phyloP scores from a whole-genome alignment of 73 alveolate species.

The Paramecium octaurelia region DNA sequence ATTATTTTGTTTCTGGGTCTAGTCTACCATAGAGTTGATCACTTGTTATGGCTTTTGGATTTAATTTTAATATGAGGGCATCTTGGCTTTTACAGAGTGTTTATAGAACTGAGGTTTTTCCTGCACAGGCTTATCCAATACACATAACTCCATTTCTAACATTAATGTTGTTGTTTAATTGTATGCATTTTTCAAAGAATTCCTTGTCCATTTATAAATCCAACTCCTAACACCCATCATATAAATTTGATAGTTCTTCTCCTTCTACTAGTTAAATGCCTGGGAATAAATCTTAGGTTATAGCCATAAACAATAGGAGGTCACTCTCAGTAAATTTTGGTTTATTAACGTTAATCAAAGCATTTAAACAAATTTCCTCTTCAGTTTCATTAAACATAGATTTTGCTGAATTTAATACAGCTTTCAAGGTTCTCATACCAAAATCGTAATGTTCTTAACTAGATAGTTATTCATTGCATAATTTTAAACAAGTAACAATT shows the following conservation, averaged over 20 bases:
- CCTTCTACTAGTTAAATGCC: constrained; percentile 75
- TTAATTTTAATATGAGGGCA: constrained; percentile 30
- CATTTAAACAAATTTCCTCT: constrained; percentile 71
- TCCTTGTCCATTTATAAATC: constrained; percentile 88
- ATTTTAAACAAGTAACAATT: constrained; percentile 49
- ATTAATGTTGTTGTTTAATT: constrained; percentile 2
- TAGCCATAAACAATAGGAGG: constrained; percentile 80
- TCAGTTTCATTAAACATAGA: constrained; percentile 69
- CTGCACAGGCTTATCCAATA: constrained; percentile 74
- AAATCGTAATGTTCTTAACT: constrained; percentile 89
- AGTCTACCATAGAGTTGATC: constrained; percentile 71
- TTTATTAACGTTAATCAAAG: constrained; percentile 87
- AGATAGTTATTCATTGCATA: constrained; percentile 87
- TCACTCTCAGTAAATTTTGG: constrained; percentile 94
- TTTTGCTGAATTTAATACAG: constrained; percentile 88
- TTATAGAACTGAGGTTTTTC: constrained; percentile 86
- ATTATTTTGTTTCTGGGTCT: constrained; percentile 75
- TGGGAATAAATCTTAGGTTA: constrained; percentile 87
- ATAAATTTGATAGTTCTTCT: constrained; percentile 82
- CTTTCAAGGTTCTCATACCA: constrained; percentile 92
- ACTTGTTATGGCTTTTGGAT: constrained; percentile 71
- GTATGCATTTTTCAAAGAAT: constrained; percentile 62
- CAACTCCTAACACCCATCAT: neutral
- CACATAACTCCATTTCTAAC: constrained; percentile 62
- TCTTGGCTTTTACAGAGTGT: constrained; percentile 61